Percentiles rank a stretch among this genome's conserved stretches.
Conservation (phyloP, 805 yeast genomes). For the Candida sanyiensis region DNA sequence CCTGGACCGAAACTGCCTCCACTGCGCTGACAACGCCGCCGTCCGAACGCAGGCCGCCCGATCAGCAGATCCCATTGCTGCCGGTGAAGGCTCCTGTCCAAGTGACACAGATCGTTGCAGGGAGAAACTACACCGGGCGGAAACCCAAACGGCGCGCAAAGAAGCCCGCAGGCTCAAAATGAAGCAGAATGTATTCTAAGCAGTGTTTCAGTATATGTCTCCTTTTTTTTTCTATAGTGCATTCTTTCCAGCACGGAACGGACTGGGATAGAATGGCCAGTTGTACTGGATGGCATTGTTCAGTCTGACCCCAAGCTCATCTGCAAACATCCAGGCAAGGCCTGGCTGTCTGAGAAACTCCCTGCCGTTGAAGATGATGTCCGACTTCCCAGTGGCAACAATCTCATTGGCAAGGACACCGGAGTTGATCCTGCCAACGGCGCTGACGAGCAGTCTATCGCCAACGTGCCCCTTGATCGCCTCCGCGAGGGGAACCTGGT, state of each 20-base stretch:
- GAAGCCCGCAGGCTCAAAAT: too few species aligned
- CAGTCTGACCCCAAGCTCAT: conserved; percentile 38
- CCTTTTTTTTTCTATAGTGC: not conserved
- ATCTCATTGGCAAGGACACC: conserved; percentile 34
- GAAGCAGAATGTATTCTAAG: too few species aligned
- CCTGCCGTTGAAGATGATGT: conserved; percentile 42
- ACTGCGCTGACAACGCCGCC: too few species aligned
- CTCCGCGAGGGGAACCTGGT: conserved; percentile 36
- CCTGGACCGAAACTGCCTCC: too few species aligned
- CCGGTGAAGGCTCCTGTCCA: too few species aligned
- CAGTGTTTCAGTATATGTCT: too few species aligned
- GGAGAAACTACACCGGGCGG: not conserved
- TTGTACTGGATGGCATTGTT: conserved; percentile 32
- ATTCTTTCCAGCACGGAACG: conserved; percentile 5
- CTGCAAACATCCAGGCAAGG: conserved; percentile 46
- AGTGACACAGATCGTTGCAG: not conserved
- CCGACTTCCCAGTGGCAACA: conserved; percentile 39
- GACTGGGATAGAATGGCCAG: conserved; percentile 27
- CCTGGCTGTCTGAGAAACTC: conserved; percentile 45
- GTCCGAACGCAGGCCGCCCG: not conserved
- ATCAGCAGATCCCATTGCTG: not conserved
- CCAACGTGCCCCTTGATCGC: conserved; percentile 41
- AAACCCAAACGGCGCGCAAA: not conserved
- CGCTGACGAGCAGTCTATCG: conserved; percentile 35
- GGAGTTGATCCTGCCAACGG: conserved; percentile 41